Evolutionary conservation across 2,329 filamentous ascomycete species (phyloP).

Genomic region (Fusarium sp.): DNA sequence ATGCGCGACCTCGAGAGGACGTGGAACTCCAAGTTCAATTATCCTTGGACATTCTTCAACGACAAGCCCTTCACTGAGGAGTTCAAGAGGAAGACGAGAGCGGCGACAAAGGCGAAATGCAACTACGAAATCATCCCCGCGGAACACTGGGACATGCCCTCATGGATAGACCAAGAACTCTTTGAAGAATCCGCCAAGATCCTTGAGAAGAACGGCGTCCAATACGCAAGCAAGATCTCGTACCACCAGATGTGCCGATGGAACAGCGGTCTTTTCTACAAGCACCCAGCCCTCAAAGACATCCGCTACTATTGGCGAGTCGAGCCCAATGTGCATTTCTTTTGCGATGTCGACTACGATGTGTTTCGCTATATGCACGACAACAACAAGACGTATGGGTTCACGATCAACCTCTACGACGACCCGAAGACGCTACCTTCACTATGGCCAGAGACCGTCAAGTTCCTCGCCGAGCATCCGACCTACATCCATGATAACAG

Average conservation of each 20-base stretch:
- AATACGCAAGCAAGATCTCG: conserved; percentile 88
- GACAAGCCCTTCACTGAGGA: conserved; percentile 93
- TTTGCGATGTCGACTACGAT: conserved; percentile 98
- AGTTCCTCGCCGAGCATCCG: conserved; percentile 88
- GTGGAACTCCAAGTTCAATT: conserved; percentile 99
- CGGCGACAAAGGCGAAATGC: conserved; percentile 88
- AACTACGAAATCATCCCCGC: conserved; percentile 90
- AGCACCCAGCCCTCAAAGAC: conserved; percentile 86
- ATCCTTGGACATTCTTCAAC: conserved; percentile 99
- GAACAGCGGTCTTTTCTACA: conserved; percentile 99
- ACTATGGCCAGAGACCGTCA: conserved; percentile 94
- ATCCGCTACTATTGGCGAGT: conserved; percentile 98
- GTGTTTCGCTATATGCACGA: conserved; percentile 98
- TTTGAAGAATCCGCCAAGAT: conserved; percentile 87
- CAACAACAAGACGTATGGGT: conserved; percentile 98
- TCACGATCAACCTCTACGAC: conserved; percentile 98
- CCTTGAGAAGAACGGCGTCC: conserved; percentile 85
- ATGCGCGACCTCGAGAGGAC: conserved; percentile 94
- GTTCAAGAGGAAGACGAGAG: conserved; percentile 86
- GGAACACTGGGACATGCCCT: conserved; percentile 92
- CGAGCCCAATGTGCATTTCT: conserved; percentile 98
- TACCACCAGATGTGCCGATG: conserved; percentile 99
- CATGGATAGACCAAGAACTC: conserved; percentile 91
- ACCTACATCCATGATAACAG: conserved; percentile 86
- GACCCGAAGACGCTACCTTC: conserved; percentile 85